Evolutionary conservation across 2,329 filamentous ascomycete species (phyloP).

Genomic region (Exophiala oligosperma): DNA sequence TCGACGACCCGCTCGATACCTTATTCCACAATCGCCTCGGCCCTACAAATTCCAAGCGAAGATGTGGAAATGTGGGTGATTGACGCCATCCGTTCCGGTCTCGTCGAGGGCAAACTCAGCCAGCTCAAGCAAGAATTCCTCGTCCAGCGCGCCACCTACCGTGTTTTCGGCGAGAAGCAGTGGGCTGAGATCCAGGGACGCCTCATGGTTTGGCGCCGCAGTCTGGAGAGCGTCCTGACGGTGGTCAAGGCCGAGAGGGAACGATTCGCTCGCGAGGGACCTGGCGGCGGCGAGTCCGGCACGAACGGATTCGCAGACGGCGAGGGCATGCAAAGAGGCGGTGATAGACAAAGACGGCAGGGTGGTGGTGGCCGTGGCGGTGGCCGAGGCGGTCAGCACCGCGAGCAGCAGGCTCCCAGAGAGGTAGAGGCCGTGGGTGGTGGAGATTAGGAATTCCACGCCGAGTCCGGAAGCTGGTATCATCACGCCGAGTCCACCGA

Average conservation of each 20-base stretch:
- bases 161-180: constrained; percentile 96
- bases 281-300: constrained; percentile 25
- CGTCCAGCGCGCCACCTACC: constrained; percentile 93
- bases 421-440: constrained; percentile 40
- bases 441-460: constrained; percentile 30
- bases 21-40: constrained; percentile 79
- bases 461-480: neutral
- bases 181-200: constrained; percentile 92
- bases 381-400: constrained; percentile 26
- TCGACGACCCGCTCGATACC: constrained; percentile 83
- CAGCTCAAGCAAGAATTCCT: constrained; percentile 92
- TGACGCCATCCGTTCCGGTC: constrained; percentile 90
- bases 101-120: constrained; percentile 94
- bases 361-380: constrained; percentile 33
- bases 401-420: constrained; percentile 33
- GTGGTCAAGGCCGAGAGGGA: constrained; percentile 80
- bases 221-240: constrained; percentile 73
- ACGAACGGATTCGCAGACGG: constrained; percentile 19
- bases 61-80: constrained; percentile 99
- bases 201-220: constrained; percentile 86
- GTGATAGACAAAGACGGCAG: constrained; percentile 20
- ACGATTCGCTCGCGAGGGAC: constrained; percentile 69
- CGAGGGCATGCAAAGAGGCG: constrained; percentile 12
- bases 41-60: constrained; percentile 75
- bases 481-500: neutral